Conservation (phyloP, 257 asterid species). For the Gentiana straminea region DNA sequence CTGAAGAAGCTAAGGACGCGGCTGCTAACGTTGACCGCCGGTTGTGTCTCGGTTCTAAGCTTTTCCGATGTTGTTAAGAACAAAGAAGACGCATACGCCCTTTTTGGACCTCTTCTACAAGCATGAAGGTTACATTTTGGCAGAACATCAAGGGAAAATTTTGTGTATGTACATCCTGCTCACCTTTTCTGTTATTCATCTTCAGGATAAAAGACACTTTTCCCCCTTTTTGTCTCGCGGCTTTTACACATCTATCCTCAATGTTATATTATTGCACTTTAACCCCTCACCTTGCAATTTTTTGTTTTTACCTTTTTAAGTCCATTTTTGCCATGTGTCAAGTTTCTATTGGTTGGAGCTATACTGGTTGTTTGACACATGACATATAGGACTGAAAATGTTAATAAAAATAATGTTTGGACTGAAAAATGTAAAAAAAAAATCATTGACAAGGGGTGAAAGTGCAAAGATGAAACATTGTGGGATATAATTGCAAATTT, state of each 20-base stretch:
- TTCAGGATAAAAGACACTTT: neutral
- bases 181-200: neutral
- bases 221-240: neutral
- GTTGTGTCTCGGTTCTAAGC: constrained; percentile 68
- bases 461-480: too few relatives aligned
- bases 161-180: constrained; percentile 40
- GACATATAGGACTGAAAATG: too few relatives aligned
- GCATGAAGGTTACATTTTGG: constrained; percentile 65
- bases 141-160: constrained; percentile 74
- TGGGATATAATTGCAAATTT: too few relatives aligned
- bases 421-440: too few relatives aligned
- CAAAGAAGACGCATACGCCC: constrained; percentile 62
- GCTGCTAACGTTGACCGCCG: constrained; percentile 62
- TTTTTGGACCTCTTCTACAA: constrained; percentile 55
- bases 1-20: constrained; percentile 75
- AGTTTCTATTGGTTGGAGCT: too few relatives aligned
- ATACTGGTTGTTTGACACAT: too few relatives aligned
- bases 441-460: too few relatives aligned
- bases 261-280: neutral
- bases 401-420: too few relatives aligned
- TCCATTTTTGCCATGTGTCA: too few relatives aligned
- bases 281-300: neutral
- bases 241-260: neutral
- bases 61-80: constrained; percentile 56
- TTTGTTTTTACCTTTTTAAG: neutral